phyloP scores from a whole-genome alignment of 176 grass and related monocot genomes.

The Sorghum bicolor region DNA sequence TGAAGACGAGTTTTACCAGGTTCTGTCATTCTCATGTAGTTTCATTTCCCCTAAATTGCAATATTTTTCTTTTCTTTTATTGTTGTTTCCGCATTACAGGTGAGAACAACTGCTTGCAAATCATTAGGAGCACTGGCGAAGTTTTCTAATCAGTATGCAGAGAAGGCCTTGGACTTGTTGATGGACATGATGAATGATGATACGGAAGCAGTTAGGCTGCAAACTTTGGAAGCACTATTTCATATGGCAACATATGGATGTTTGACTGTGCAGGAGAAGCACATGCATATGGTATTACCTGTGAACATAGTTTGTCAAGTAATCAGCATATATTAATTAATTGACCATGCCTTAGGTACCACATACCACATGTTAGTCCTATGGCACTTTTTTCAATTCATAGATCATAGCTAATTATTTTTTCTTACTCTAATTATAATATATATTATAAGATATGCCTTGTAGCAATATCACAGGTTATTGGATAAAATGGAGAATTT shows the following conservation, averaged over 20 bases:
- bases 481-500: not conserved
- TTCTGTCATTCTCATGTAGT: conserved; percentile 28
- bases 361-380: not conserved
- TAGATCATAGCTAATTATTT: not conserved
- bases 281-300: conserved; percentile 85
- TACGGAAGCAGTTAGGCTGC: conserved; percentile 58
- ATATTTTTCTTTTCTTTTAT: conserved; percentile 16
- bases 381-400: not conserved
- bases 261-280: conserved; percentile 75
- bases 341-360: not conserved
- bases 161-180: conserved; percentile 70
- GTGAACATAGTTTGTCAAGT: conserved; percentile 1
- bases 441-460: not conserved
- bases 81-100: conserved; percentile 48
- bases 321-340: not conserved
- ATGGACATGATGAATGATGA: conserved; percentile 98
- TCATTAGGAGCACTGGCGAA: conserved; percentile 64
- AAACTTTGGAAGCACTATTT: conserved; percentile 67
- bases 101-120: conserved; percentile 58
- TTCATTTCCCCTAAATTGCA: not conserved
- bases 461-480: not conserved
- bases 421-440: too few species aligned
- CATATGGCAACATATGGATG: conserved; percentile 60
- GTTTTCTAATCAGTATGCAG: conserved; percentile 60
- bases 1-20: conserved; percentile 89